Percentiles rank a stretch among this genome's conserved stretches.
Conservation (phyloP, 257 asterid genomes). For the Primulina eburnea region DNA sequence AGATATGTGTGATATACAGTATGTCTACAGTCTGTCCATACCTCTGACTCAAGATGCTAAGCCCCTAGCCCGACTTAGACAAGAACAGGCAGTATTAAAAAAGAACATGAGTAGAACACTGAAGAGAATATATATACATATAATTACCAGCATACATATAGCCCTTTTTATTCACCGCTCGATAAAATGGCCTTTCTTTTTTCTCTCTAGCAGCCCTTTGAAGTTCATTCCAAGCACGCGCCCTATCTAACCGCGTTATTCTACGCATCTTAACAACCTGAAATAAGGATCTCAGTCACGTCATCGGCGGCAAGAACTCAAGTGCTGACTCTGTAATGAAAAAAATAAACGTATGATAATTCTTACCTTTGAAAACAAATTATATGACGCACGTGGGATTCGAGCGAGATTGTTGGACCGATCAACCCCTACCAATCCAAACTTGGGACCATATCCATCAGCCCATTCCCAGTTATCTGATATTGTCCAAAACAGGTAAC, state of each 20-base stretch:
- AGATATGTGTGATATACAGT: neutral
- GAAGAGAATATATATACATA: neutral
- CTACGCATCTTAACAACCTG: slow-evolving; percentile 82
- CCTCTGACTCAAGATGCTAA: neutral
- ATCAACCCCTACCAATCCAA: slow-evolving; percentile 88
- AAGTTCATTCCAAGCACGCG: slow-evolving; percentile 71
- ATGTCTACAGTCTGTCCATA: neutral
- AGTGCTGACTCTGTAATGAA: slow-evolving; percentile 3
- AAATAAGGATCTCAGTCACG: slow-evolving; percentile 16
- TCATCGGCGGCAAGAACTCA: slow-evolving; percentile 6
- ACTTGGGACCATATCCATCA: slow-evolving; percentile 98
- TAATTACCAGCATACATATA: slow-evolving; percentile 92
- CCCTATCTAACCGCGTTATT: slow-evolving; percentile 63
- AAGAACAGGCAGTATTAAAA: neutral
- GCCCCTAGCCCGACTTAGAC: neutral
- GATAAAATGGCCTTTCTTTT: slow-evolving; percentile 74
- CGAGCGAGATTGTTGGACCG: slow-evolving; percentile 76
- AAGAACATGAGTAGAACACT: neutral
- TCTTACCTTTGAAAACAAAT: slow-evolving; percentile 65
- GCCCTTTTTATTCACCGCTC: slow-evolving; percentile 65
- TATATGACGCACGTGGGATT: slow-evolving; percentile 77
- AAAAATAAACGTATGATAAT: neutral
- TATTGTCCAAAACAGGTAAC: slow-evolving; percentile 95
- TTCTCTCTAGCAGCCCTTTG: slow-evolving; percentile 67
- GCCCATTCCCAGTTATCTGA: slow-evolving; percentile 99